Percentiles rank a stretch among this genome's conserved stretches.
These are phyloP conservation scores for Euphrasia arctica DNA, from an alignment of 305 asterid species.

Conservation along the genomic window DNA sequence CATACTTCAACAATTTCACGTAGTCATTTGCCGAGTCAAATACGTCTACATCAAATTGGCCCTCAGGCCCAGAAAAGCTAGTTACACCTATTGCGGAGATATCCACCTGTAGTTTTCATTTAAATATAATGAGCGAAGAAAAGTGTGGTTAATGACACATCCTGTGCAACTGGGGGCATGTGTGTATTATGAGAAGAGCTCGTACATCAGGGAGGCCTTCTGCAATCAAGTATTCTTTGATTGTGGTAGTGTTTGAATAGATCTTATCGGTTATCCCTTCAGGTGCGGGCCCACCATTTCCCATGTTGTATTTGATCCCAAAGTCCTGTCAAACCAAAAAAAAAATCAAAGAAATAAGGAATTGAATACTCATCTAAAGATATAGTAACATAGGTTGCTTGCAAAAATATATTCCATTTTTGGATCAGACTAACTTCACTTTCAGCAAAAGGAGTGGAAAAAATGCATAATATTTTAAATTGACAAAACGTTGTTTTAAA, in stretches of 20 bases:
- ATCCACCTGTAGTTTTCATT: constrained; percentile 63
- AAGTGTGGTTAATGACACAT: neutral
- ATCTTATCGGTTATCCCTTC: constrained; percentile 92
- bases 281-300: constrained; percentile 99
- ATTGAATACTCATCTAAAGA: neutral
- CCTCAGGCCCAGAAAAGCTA: constrained; percentile 88
- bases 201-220: constrained; percentile 96
- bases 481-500: neutral
- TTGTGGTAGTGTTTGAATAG: constrained; percentile 75
- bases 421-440: too few relatives aligned
- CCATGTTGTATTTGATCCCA: constrained; percentile 99
- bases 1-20: constrained; percentile 80
- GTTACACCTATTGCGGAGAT: constrained; percentile 61
- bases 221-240: constrained; percentile 85
- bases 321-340: constrained; percentile 62
- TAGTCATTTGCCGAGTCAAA: constrained; percentile 77
- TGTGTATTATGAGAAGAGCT: constrained; percentile 3
- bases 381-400: neutral
- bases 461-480: too few relatives aligned
- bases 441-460: too few relatives aligned
- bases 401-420: neutral
- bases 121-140: constrained; percentile 10
- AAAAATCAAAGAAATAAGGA: constrained; percentile 14
- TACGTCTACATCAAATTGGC: constrained; percentile 84
- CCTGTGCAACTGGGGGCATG: neutral